These are phyloP conservation scores for Verticillium nonalfalfae DNA, from an alignment of 2,329 filamentous ascomycete genomes.

Conservation along the genomic window DNA sequence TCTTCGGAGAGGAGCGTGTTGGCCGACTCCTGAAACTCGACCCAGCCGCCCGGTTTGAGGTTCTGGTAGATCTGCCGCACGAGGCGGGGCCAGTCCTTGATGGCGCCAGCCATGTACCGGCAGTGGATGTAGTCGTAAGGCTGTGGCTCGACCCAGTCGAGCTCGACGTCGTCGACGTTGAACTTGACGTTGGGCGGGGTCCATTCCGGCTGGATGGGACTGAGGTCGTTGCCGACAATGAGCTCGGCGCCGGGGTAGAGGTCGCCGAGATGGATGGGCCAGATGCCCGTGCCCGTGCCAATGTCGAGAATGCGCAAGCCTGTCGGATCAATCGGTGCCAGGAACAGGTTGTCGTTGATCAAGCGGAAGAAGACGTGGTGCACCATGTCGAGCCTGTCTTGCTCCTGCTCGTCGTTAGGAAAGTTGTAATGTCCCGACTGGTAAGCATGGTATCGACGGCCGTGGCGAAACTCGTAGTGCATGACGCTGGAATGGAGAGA, in stretches of 20 bases:
- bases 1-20: slow-evolving; percentile 5
- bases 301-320: slow-evolving; percentile 13
- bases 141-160: slow-evolving; percentile 6
- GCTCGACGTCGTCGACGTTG: slow-evolving; percentile 58
- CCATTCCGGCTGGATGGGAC: slow-evolving; percentile 17
- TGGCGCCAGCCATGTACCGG: slow-evolving; percentile 19
- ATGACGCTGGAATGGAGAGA: slow-evolving; percentile 2
- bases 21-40: slow-evolving; percentile 4
- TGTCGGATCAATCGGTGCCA: slow-evolving; percentile 1
- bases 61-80: slow-evolving; percentile 1
- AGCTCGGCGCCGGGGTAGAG: slow-evolving; percentile 14
- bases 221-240: slow-evolving; percentile 26
- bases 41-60: slow-evolving; percentile 5
- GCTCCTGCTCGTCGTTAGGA: slow-evolving; percentile 30
- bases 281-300: slow-evolving; percentile 17
- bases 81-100: slow-evolving; percentile 20
- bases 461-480: slow-evolving; percentile 5
- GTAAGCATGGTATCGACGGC: slow-evolving; percentile 9
- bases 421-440: slow-evolving; percentile 16
- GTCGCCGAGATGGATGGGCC: slow-evolving; percentile 34
- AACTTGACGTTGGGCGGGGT: slow-evolving; percentile 73
- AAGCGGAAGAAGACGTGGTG: slow-evolving; percentile 24
- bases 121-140: slow-evolving; percentile 9
- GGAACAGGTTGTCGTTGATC: slow-evolving; percentile 17
- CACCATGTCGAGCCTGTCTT: slow-evolving; percentile 30